phyloP scores from a whole-genome alignment of 2,329 filamentous ascomycete species.

The Colletotrichum acutatum region DNA sequence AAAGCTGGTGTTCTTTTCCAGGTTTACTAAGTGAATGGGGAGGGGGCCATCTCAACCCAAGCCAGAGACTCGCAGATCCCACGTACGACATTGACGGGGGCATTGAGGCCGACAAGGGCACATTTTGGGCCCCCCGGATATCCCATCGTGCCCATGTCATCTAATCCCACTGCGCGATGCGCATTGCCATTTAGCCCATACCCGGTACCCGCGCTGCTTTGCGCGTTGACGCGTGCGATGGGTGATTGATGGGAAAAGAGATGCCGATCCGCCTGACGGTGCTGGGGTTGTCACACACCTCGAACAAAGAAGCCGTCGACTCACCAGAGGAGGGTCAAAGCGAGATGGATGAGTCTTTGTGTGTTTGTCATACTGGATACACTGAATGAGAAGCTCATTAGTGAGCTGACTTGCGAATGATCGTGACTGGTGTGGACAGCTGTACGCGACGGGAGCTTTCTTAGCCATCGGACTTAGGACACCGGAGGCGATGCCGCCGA shows the following conservation, averaged over 20 bases:
- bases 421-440: neutral
- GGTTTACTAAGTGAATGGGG: neutral
- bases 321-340: neutral
- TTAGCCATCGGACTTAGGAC: neutral
- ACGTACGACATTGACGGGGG: neutral
- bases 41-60: neutral
- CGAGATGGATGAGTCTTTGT: neutral
- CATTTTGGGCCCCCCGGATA: neutral
- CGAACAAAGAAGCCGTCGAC: neutral
- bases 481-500: neutral
- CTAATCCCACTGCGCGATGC: neutral
- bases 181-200: neutral
- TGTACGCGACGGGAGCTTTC: neutral
- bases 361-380: neutral
- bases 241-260: slow-evolving; percentile 24
- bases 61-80: neutral
- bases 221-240: slow-evolving; percentile 15
- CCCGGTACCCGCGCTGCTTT: neutral
- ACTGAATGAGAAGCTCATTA: neutral
- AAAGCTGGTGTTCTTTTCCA: neutral
- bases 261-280: neutral
- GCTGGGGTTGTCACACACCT: neutral
- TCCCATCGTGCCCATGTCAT: slow-evolving; percentile 5
- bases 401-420: neutral
- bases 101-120: neutral